Conservation (phyloP, 176 grass and related monocot genomes). For the Eleusine coracana region DNA sequence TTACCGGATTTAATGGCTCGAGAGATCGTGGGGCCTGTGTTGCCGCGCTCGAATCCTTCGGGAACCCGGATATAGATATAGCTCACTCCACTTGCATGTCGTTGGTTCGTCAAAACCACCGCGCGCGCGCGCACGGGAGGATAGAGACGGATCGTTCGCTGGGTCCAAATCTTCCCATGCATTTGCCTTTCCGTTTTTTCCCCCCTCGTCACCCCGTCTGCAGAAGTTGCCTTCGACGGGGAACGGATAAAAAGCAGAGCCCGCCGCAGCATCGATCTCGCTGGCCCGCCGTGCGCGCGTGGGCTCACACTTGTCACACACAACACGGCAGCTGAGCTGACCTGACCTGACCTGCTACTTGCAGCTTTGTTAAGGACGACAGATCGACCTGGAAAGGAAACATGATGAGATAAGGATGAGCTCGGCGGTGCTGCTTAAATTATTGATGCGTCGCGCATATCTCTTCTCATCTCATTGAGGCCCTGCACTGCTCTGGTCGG, state of each 20-base stretch:
- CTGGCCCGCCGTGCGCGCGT: background rate
- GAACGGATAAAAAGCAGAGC: conserved; percentile 27
- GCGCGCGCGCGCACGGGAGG: conserved; percentile 27
- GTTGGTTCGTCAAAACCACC: background rate
- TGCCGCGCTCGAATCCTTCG: background rate
- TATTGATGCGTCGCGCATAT: conserved; percentile 28
- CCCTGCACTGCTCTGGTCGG: background rate
- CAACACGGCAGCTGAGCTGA: background rate
- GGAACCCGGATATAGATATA: background rate
- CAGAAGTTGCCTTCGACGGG: conserved; percentile 29
- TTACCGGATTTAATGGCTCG: background rate
- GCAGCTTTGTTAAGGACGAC: background rate
- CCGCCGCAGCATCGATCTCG: background rate
- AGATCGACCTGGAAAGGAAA: conserved; percentile 11
- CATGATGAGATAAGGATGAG: conserved; percentile 41
- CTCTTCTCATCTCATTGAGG: background rate
- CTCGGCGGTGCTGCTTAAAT: conserved; percentile 18
- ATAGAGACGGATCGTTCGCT: conserved; percentile 4
- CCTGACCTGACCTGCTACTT: background rate
- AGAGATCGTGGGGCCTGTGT: background rate
- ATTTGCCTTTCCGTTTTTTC: background rate
- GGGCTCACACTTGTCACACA: conserved; percentile 1
- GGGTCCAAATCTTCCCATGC: background rate
- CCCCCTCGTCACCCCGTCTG: background rate
- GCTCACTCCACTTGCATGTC: background rate